A percentile compares a stretch with the other conserved stretches of the same genome.
phyloP scores from a whole-genome alignment of 352 stramenopile species.

The Globisporangium barbulae region DNA sequence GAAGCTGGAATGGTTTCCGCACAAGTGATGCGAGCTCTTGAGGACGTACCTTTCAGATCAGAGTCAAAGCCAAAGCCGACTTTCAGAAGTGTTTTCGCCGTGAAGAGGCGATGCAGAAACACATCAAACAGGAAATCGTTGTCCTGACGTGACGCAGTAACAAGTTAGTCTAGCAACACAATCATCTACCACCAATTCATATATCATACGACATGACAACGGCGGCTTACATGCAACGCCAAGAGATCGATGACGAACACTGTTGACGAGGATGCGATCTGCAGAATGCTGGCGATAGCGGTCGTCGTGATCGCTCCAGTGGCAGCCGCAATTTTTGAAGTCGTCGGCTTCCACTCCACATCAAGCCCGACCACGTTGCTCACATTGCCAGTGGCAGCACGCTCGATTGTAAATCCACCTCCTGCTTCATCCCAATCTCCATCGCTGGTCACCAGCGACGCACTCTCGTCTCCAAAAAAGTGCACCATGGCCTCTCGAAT shows the following conservation, averaged over 20 bases:
- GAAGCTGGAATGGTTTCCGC: background rate
- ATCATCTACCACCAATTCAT: background rate
- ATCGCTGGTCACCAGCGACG: background rate
- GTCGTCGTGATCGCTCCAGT: conserved; percentile 21
- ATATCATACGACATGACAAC: too few relatives aligned
- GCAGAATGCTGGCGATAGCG: conserved; percentile 54
- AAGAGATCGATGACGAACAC: conserved; percentile 65
- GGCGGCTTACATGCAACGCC: conserved; percentile 41
- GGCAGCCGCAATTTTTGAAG: conserved; percentile 18
- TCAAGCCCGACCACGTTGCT: conserved; percentile 45
- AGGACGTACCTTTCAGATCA: conserved; percentile 53
- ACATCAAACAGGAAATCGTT: conserved; percentile 41
- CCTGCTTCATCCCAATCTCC: background rate
- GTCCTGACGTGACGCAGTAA: conserved; percentile 20
- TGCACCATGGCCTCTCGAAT: conserved; percentile 23
- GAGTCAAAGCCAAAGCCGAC: conserved; percentile 70
- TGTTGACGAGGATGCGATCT: conserved; percentile 42
- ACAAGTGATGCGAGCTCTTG: too few relatives aligned
- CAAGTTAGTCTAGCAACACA: background rate
- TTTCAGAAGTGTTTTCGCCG: conserved; percentile 34
- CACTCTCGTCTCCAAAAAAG: conserved; percentile 19
- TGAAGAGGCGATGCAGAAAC: conserved; percentile 39
- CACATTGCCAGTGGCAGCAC: background rate
- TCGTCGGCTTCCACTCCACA: conserved; percentile 61
- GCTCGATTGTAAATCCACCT: background rate